A percentile compares a stretch with the other conserved stretches of the same genome.
Evolutionary conservation across 2,329 filamentous ascomycete species (phyloP).

Genomic region (Cylindrodendrum hubeiense): DNA sequence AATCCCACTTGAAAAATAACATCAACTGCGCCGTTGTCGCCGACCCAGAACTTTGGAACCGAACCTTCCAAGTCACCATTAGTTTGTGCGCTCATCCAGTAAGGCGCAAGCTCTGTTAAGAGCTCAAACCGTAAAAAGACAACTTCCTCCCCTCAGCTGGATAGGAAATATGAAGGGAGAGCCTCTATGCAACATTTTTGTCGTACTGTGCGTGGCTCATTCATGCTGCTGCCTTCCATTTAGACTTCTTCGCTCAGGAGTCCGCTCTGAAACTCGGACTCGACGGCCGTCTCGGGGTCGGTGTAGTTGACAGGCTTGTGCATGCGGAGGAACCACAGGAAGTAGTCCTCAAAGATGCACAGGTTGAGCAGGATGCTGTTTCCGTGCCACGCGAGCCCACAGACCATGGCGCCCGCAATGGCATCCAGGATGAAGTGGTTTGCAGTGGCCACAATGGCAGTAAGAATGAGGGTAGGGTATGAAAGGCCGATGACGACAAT

Average conservation of each 20-base stretch:
- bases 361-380: slow-evolving; percentile 71
- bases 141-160: not conserved
- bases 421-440: slow-evolving; percentile 82
- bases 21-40: slow-evolving; percentile 13
- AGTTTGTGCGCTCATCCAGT: slow-evolving; percentile 7
- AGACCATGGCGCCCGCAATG: slow-evolving; percentile 75
- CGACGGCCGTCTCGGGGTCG: slow-evolving; percentile 52
- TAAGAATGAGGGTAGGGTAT: slow-evolving; percentile 75
- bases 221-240: not conserved
- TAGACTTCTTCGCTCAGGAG: slow-evolving; percentile 41
- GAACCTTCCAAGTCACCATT: not conserved
- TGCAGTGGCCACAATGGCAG: slow-evolving; percentile 77
- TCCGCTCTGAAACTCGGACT: slow-evolving; percentile 47
- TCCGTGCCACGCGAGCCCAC: slow-evolving; percentile 71
- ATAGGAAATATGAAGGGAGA: slow-evolving; percentile 3
- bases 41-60: slow-evolving; percentile 2
- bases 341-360: slow-evolving; percentile 75
- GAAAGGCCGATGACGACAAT: slow-evolving; percentile 65
- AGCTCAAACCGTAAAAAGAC: slow-evolving; percentile 2
- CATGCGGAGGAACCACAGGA: slow-evolving; percentile 71
- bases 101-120: not conserved
- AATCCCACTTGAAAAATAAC: slow-evolving; percentile 8
- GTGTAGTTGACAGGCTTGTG: slow-evolving; percentile 70
- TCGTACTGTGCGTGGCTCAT: slow-evolving; percentile 26
- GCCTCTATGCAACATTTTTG: slow-evolving; percentile 1